Evolutionary conservation across 306 rosid species (phyloP).

Genomic region (Acacia acuminata): DNA sequence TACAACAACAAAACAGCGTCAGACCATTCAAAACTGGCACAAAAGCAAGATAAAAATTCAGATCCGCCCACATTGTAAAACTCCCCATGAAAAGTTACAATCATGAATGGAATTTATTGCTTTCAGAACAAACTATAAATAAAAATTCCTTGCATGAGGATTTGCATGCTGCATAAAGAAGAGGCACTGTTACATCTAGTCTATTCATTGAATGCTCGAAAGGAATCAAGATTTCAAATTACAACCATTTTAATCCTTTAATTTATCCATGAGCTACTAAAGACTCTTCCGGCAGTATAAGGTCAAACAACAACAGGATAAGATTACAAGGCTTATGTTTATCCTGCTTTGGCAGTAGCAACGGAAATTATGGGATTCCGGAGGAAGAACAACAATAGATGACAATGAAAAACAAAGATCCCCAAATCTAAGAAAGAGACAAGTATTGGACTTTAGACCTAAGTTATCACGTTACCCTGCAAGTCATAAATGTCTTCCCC

Average conservation of each 20-base stretch:
- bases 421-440: background rate
- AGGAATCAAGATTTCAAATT: conserved; percentile 11
- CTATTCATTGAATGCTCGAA: background rate
- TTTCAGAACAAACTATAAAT: conserved; percentile 11
- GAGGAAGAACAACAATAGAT: conserved; percentile 10
- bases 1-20: conserved; percentile 34
- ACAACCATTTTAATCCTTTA: conserved; percentile 16
- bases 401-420: background rate
- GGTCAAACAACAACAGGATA: background rate
- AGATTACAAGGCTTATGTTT: background rate
- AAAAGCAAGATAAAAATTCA: conserved; percentile 10
- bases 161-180: background rate
- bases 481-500: background rate
- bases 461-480: background rate
- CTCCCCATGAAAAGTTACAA: background rate
- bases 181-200: background rate
- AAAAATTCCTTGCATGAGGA: conserved; percentile 7
- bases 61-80: conserved; percentile 3
- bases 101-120: conserved; percentile 4
- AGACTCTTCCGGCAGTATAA: background rate
- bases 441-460: background rate
- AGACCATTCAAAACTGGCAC: conserved; percentile 24
- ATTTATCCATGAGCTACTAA: background rate
- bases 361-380: background rate
- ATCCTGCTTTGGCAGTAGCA: background rate